Conservation (phyloP, 176 grass and related monocot species). For the Avena atlantica region DNA sequence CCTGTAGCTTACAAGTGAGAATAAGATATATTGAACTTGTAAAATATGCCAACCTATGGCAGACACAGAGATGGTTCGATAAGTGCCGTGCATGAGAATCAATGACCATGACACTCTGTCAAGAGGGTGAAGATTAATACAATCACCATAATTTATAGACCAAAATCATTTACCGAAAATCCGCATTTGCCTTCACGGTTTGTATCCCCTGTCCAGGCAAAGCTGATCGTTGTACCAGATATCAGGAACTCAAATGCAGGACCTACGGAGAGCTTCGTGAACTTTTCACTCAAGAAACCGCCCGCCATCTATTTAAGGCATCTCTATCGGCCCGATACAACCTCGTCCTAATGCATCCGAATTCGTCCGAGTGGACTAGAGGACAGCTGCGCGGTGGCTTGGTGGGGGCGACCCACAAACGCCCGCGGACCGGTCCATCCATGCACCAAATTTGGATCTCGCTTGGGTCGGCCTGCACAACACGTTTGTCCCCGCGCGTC, state of each 20-base stretch:
- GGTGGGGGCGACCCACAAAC: not conserved
- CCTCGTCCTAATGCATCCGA: no score
- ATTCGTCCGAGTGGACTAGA: no score
- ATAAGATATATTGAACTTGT: no score
- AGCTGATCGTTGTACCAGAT: constrained; percentile 69
- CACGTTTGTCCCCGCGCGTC: no score
- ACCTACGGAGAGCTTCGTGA: constrained; percentile 56
- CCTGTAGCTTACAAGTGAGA: no score
- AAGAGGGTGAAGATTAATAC: constrained; percentile 45
- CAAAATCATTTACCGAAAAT: constrained; percentile 50
- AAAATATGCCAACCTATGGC: no score
- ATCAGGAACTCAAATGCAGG: constrained; percentile 44
- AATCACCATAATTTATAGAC: constrained; percentile 49
- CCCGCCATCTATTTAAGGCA: no score
- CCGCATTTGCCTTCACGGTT: constrained; percentile 49
- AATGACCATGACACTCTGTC: not conserved
- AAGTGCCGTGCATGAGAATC: not conserved
- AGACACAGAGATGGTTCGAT: not conserved
- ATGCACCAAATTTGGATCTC: no score
- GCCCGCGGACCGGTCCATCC: no score
- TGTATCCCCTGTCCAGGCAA: constrained; percentile 63
- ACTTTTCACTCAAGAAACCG: constrained; percentile 52
- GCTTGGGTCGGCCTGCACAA: no score
- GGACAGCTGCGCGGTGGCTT: not conserved
- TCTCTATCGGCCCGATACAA: not conserved